Evolutionary conservation across 768 basidiomycete species (phyloP), one percentile per base, ranked within the genome.

Genomic region (Postia placenta): DNA sequence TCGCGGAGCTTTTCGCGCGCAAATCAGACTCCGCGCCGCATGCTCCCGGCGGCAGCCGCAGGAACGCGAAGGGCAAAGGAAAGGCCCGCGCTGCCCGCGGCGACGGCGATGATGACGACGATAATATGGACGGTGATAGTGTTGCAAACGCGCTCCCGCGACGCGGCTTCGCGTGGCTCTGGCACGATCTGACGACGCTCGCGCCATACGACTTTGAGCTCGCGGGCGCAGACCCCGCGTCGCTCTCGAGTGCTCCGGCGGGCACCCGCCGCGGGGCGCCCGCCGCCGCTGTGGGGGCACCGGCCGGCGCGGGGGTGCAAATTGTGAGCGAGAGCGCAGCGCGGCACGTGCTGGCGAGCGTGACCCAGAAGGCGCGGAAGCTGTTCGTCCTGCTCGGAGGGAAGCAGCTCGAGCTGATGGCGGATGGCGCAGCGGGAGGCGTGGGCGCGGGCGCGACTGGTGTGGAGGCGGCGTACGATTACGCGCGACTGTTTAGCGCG

Each of bases 181-280:
- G 90, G 81, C 91, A 97, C 66, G 91, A 95, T 65, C 65, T 92
- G 20, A 91, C 92, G 3, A 96, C 95, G 1, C 85, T 93, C 55
- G 71, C 69, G 14, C 73, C 88, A 1, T 96, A 94, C 70, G 83
- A 88, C 62, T 74, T 76, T 52, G 93, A 97, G 63, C 74, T 89
- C 33, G 72, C 78, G 0, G 80, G 72, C 44, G 79, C 78, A 19
- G 83, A 87, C 59, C 78, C 75, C n/a, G 75, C 79, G 3, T 81
- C 80, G 30, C 68, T 86, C 45, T 66, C 75, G 15, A 79, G 81
- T 14, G 81, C 66, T 33, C 65, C 71, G 15, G 62, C 45, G 49
- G 60, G 61, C n/a, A 53, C 53, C 33, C 46, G 53, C 15, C 48
- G 43, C 12, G 47, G 45, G 3, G 37, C 48, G 11, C 38, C 47